Evolutionary conservation across 2,329 filamentous ascomycete species (phyloP).

Genomic region (Xylaria sp.): DNA sequence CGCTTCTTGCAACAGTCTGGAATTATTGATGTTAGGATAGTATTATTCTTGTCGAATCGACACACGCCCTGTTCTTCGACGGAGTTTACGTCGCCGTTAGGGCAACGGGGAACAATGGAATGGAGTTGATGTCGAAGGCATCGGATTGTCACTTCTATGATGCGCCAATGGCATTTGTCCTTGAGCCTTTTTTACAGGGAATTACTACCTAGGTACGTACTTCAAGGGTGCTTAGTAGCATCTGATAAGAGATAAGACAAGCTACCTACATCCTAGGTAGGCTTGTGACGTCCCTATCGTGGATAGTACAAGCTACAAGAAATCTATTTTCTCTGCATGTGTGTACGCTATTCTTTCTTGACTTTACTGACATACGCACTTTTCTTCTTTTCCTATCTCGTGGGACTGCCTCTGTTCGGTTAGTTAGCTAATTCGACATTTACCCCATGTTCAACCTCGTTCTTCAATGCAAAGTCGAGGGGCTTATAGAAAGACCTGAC

Average conservation of each 20-base stretch:
- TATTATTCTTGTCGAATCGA: not conserved
- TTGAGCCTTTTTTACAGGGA: conserved; percentile 31
- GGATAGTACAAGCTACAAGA: no score
- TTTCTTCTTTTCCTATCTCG: no score
- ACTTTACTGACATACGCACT: no score
- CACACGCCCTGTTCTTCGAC: not conserved
- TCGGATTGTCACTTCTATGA: conserved; percentile 1
- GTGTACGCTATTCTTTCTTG: no score
- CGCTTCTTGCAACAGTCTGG: not conserved
- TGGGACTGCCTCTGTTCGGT: no score
- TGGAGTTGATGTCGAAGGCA: not conserved
- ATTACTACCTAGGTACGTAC: no score
- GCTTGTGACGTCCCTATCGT: not conserved
- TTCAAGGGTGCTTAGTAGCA: not conserved
- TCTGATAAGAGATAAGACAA: conserved; percentile 35
- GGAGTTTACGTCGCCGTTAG: not conserved
- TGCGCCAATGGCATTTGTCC: not conserved
- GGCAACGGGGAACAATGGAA: not conserved
- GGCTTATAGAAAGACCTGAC: not conserved
- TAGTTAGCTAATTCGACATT: not conserved
- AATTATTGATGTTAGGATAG: not conserved
- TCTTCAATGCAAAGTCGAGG: not conserved
- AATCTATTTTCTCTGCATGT: not conserved
- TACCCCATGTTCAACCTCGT: not conserved
- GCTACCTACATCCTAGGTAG: not conserved